Base-by-base conservation (phyloP, 495 filamentous ascomycete species). In the Aeminium ludgeri region DNA sequence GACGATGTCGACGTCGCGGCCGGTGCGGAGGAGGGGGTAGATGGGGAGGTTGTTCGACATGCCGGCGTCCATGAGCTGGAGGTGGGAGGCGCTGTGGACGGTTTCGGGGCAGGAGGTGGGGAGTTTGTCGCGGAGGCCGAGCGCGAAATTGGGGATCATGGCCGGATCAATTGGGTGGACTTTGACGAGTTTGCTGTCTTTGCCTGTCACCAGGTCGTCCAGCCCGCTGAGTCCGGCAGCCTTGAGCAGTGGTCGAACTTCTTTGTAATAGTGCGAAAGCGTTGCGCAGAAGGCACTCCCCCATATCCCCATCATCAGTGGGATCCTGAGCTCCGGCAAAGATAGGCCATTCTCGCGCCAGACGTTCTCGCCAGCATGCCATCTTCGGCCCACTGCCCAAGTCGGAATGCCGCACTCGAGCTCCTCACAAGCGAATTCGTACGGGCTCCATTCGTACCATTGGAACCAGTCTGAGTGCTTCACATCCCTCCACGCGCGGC, bases 31-130 rank as follows among this genome's bases (percentile, higher is more conserved):
- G 5, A 96, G 69, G 0, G 89, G 89, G 57, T 97, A 97, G 20
- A 93, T 82, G 3, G 89, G 87, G 2, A 97, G 68, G 50, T 97
- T 97, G 56, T 96, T 96, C 38, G 79, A 85, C 86, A 97, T 97
- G 10, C 89, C 89, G 5, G 89, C 84, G 61, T 97, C 89, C 55
- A 93, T 94, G 3, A 95, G 72, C 49, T 89, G 78, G 18, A 96
- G 65, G 49, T 83, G 75, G 27, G 75, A 62, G 15, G 64, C 67
- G 35, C 70, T 63, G 51, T 79, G 74, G 30, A 92, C 74, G 19
- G 71, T 81, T 34, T 78, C 69, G 0, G 89, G 85, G 34, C 75
- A 78, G 2, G 76, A 82, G 0, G 67, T 54, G 0, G 85, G 82
- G 25, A 97, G 65, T 42, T 69, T 66, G 38, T 70, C 71, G 48